Conservation (phyloP, 2,329 filamentous ascomycete genomes). For the Xylaria hypoxylon region DNA sequence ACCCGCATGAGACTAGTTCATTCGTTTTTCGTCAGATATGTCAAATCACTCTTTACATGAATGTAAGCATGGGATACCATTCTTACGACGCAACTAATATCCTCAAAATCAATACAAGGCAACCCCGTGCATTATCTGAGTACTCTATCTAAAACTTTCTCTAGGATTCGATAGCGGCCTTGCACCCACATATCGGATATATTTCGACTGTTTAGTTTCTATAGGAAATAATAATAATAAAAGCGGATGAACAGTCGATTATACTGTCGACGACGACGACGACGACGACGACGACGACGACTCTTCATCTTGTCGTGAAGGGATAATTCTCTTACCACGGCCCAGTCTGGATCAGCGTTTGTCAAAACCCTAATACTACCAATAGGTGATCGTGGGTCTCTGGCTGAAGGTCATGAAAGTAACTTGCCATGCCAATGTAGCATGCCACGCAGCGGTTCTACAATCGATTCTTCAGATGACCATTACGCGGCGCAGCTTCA, state of each 20-base stretch:
- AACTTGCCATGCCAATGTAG: neutral
- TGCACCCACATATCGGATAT: neutral
- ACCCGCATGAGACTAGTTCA: constrained; percentile 38
- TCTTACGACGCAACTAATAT: neutral
- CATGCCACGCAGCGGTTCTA: neutral
- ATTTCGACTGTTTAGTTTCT: neutral
- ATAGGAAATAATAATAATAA: no score
- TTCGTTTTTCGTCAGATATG: constrained; percentile 12
- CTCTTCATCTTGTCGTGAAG: neutral
- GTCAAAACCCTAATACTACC: neutral
- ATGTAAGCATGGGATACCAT: constrained; percentile 9
- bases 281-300: no score
- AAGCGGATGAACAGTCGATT: neutral
- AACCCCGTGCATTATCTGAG: constrained; percentile 5
- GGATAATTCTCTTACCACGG: neutral
- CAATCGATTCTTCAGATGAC: constrained; percentile 10
- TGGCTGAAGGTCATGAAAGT: neutral
- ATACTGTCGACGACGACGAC: constrained; percentile 1
- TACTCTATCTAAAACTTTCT: constrained; percentile 22
- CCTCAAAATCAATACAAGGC: neutral
- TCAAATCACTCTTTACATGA: constrained; percentile 20
- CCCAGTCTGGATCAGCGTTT: neutral
- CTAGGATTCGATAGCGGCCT: neutral
- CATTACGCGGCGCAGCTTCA: constrained; percentile 12
- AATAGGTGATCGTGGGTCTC: neutral